Conservation (phyloP, 208 protist genomes). For the Acanthamoeba sp. region DNA sequence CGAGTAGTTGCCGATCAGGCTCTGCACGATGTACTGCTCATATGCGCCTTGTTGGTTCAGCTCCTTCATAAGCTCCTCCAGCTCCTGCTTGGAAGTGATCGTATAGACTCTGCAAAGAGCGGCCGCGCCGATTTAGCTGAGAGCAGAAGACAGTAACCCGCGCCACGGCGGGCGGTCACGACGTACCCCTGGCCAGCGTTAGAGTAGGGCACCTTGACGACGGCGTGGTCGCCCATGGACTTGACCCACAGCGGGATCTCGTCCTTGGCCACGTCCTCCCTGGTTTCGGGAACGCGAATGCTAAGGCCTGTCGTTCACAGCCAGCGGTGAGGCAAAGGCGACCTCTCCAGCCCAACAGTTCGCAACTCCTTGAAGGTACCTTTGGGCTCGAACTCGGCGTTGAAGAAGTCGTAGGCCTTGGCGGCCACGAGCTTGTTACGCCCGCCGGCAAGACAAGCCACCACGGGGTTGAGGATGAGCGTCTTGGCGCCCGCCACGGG, state of each 20-base stretch:
- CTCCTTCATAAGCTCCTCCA: conserved; percentile 87
- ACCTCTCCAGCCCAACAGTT: too few species aligned
- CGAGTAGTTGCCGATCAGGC: conserved; percentile 87
- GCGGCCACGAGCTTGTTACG: conserved; percentile 89
- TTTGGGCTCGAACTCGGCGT: conserved; percentile 77
- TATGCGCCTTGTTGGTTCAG: conserved; percentile 78
- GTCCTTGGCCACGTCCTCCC: conserved; percentile 79
- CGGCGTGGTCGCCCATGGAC: conserved; percentile 85
- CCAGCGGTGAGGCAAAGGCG: not conserved
- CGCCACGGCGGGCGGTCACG: conserved; percentile 37
- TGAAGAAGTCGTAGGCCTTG: conserved; percentile 90
- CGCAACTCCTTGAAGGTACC: not conserved
- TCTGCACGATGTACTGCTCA: conserved; percentile 90
- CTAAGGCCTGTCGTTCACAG: conserved; percentile 49
- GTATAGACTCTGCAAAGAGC: conserved; percentile 87
- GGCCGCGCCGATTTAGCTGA: too few species aligned
- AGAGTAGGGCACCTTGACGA: conserved; percentile 86
- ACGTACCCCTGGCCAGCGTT: conserved; percentile 75
- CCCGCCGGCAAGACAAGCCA: conserved; percentile 89
- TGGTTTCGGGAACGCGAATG: conserved; percentile 83
- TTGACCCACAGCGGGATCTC: conserved; percentile 86
- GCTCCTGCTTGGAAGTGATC: conserved; percentile 85
- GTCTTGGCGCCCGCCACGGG: conserved; percentile 77
- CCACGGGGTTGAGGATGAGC: conserved; percentile 87
- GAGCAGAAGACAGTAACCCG: too few species aligned